A percentile compares a stretch with the other conserved stretches of the same genome.
phyloP scores from a whole-genome alignment of 2,329 filamentous ascomycete genomes.

The Leptographium lundbergii region DNA sequence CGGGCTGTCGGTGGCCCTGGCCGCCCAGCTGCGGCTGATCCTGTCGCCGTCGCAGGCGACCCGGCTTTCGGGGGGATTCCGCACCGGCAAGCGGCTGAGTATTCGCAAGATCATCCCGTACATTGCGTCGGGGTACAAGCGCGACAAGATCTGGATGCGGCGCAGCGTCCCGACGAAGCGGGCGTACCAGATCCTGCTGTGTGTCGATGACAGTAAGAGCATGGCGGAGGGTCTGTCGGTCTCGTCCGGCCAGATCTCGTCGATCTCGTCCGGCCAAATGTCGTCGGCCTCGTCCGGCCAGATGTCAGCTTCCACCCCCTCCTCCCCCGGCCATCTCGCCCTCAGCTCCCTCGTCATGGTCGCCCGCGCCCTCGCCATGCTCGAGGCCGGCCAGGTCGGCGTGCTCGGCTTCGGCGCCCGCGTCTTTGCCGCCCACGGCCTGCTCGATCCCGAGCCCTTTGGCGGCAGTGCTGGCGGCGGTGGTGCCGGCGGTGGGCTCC shows the following conservation, averaged over 20 bases:
- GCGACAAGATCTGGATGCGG: slow-evolving; percentile 99
- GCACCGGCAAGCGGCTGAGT: slow-evolving; percentile 94
- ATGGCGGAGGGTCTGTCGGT: slow-evolving; percentile 92
- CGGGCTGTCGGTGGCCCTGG: slow-evolving; percentile 74
- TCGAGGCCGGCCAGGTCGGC: slow-evolving; percentile 88
- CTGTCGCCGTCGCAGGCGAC: slow-evolving; percentile 89
- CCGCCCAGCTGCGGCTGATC: slow-evolving; percentile 90
- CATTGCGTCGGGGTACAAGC: slow-evolving; percentile 95
- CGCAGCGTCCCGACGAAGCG: slow-evolving; percentile 84
- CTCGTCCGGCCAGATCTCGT: no score
- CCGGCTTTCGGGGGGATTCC: slow-evolving; percentile 91
- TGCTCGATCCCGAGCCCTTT: slow-evolving; percentile 64
- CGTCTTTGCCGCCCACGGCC: slow-evolving; percentile 75
- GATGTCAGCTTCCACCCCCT: no score
- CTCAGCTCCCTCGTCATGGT: slow-evolving; percentile 93
- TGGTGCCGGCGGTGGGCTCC: slow-evolving; percentile 50
- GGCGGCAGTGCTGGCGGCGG: slow-evolving; percentile 17
- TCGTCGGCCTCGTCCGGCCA: not conserved
- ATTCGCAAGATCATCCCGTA: slow-evolving; percentile 99
- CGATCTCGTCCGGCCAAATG: not conserved
- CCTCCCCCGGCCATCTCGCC: slow-evolving; percentile 50
- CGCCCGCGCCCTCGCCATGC: slow-evolving; percentile 73
- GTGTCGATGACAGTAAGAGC: slow-evolving; percentile 86
- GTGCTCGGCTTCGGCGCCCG: slow-evolving; percentile 80
- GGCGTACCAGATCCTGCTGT: slow-evolving; percentile 92